Percentiles rank a stretch among this genome's conserved stretches.
These are phyloP conservation scores for Alternaria consortialis DNA, from an alignment of 2,329 filamentous ascomycete species.

Conservation along the genomic window DNA sequence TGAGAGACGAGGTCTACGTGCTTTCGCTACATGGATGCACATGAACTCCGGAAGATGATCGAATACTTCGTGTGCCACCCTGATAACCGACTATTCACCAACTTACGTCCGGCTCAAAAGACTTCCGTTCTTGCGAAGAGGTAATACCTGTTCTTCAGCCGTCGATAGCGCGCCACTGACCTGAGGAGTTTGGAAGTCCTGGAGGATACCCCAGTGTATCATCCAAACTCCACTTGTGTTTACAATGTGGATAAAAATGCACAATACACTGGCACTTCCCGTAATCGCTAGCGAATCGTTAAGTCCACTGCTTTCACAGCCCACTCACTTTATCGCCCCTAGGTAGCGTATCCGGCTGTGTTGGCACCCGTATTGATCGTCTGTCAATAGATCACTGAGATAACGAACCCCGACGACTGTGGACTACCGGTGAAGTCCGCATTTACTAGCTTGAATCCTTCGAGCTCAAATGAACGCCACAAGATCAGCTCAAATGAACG, in stretches of 20 bases:
- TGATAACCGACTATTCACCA: background rate
- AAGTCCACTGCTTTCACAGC: background rate
- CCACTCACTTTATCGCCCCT: background rate
- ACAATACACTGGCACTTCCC: background rate
- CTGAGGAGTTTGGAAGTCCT: background rate
- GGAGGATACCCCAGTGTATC: background rate
- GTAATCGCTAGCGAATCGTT: background rate
- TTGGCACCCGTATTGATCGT: background rate
- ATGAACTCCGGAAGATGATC: background rate
- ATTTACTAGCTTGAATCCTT: background rate
- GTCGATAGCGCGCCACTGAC: background rate
- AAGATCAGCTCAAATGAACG: background rate
- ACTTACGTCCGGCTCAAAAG: background rate
- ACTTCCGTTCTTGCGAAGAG: background rate
- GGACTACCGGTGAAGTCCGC: background rate
- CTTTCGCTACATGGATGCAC: background rate
- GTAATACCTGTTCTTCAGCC: background rate
- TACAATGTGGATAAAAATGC: background rate
- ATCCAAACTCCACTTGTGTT: background rate
- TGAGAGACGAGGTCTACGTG: background rate
- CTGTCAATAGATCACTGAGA: background rate
- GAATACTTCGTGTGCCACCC: background rate
- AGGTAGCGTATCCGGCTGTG: background rate
- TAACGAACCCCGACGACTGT: background rate
- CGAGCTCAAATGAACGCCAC: background rate